phyloP scores from a whole-genome alignment of 441 rosid genomes.

The Brassica balearica region DNA sequence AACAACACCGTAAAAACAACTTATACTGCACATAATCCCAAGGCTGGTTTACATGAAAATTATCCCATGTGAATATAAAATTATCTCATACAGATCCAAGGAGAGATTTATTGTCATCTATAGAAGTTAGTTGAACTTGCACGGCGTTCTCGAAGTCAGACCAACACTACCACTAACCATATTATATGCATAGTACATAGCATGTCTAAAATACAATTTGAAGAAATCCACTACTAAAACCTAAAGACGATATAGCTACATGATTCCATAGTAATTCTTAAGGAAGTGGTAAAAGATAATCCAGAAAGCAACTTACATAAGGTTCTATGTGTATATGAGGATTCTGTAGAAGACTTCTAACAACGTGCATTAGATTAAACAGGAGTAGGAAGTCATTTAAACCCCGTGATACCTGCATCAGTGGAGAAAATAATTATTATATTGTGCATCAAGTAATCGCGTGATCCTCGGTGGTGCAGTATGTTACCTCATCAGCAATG shows the following conservation, averaged over 20 bases:
- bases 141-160: background rate
- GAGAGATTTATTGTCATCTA: background rate
- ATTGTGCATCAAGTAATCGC: constrained; percentile 24
- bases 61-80: constrained; percentile 13
- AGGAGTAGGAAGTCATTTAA: constrained; percentile 78
- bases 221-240: constrained; percentile 25
- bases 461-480: constrained; percentile 22
- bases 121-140: constrained; percentile 10
- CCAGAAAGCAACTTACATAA: constrained; percentile 69
- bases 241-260: constrained; percentile 14
- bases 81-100: constrained; percentile 21
- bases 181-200: background rate
- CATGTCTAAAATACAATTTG: constrained; percentile 18
- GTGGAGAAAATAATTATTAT: constrained; percentile 30
- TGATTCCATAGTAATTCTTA: constrained; percentile 19
- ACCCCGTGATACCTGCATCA: constrained; percentile 85
- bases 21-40: background rate
- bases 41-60: constrained; percentile 10
- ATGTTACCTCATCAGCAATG: constrained; percentile 86
- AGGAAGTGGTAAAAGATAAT: constrained; percentile 20
- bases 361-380: constrained; percentile 90
- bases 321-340: constrained; percentile 88
- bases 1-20: constrained; percentile 18
- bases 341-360: constrained; percentile 82
- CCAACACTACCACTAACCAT: constrained; percentile 20